These are phyloP conservation scores for Trichoderma simmonsii DNA, from an alignment of 2,329 filamentous ascomycete genomes.

Conservation along the genomic window DNA sequence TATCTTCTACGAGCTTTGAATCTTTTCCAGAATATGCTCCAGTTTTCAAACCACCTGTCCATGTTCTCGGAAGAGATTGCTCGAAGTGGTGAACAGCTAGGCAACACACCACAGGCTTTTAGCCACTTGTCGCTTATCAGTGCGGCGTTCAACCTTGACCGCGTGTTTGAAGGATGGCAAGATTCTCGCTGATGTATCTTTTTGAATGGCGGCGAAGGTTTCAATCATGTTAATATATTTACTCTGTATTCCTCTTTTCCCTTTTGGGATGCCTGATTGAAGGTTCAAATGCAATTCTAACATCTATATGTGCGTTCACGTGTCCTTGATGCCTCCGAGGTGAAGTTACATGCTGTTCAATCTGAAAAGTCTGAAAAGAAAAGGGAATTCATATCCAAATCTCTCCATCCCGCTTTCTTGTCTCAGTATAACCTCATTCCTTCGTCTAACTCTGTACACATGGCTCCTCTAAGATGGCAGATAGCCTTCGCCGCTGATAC, in stretches of 20 bases:
- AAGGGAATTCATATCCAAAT: background rate
- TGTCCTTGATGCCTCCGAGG: background rate
- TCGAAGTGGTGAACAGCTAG: slow-evolving; percentile 70
- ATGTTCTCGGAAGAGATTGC: slow-evolving; percentile 82
- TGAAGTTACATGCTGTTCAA: background rate
- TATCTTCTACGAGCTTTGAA: slow-evolving; percentile 62
- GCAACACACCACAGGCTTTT: slow-evolving; percentile 77
- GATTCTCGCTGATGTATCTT: background rate
- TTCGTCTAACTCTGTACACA: background rate
- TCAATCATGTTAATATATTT: background rate
- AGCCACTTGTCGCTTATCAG: slow-evolving; percentile 73
- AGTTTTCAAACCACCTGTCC: slow-evolving; percentile 70
- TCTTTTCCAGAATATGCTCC: slow-evolving; percentile 74
- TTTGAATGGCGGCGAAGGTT: background rate
- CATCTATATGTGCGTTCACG: background rate
- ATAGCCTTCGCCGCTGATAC: background rate
- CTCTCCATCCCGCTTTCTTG: background rate
- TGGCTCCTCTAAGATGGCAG: background rate
- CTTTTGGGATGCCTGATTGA: background rate
- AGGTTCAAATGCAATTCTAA: background rate
- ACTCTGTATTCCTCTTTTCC: background rate
- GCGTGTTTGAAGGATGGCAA: slow-evolving; percentile 35
- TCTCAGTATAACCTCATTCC: background rate
- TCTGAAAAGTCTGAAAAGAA: background rate
- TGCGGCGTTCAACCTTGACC: slow-evolving; percentile 72